Evolutionary conservation across 2,329 filamentous ascomycete species (phyloP), one percentile per base, ranked within the genome.

Genomic region (Cytospora leucostoma): DNA sequence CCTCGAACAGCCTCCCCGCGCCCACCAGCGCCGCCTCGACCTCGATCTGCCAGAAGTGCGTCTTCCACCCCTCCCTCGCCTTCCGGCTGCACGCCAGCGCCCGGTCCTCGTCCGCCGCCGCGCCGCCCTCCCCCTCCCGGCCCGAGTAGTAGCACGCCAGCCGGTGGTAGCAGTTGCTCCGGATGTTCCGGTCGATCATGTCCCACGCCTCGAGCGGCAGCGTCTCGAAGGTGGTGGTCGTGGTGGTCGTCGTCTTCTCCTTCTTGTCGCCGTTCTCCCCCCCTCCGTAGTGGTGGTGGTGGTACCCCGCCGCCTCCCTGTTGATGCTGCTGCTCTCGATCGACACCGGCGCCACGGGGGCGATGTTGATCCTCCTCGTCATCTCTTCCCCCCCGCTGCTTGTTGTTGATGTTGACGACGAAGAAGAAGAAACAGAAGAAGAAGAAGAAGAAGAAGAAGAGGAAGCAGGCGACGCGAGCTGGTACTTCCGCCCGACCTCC

Each of bases 141-240:
- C 47, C 40, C 8, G 13, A 13, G 35, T 44, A 61, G 50, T 59
- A 60, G 40, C 54, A 62, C 11, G 63, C 51, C 37, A 67, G 59
- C 19, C 65, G 65, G 33, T 67, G 53, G 56, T 55, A 64, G 33
- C 64, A 66, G 54, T 65, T 67, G 50, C 59, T 63, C 27, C 63
- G 62, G 49, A 67, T 66, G 19, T 63, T 65, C 12, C 66, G 52
- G 44, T 67, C 66, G 19, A 67, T 62, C 11, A 65, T 44, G 50
- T 67, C 64, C 64, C 66, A 66, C 19, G 52, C 49, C 35, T 52
- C n/a, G 19, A 58, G 47, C 15, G 55, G 54, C 12, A 47, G n/a
- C 33, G 27, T 32, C n/a, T 55, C 53, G 15, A 58, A 44, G n/a
- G n/a, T n/a, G n/a, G n/a, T n/a, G n/a, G n/a, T n/a, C n/a, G n/a